A percentile compares a stretch with the other conserved stretches of the same genome.
Evolutionary conservation across 2,329 filamentous ascomycete species (phyloP).

Genomic region (Sporothrix brasiliensis): DNA sequence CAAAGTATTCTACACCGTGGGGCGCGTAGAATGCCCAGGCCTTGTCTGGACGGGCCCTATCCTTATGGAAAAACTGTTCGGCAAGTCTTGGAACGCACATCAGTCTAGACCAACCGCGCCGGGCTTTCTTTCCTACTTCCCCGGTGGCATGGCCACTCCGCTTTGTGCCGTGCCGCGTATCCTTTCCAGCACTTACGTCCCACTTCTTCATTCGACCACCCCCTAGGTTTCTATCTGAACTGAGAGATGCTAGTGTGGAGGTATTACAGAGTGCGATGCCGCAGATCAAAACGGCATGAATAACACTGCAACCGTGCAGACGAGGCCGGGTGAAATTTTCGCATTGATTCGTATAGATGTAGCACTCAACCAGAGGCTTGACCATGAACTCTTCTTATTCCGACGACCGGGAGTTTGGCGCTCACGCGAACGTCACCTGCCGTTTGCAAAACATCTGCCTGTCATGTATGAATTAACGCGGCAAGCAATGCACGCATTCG

Average conservation of each 20-base stretch:
- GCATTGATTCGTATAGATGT: background rate
- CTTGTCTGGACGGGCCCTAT: background rate
- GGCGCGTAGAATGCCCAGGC: background rate
- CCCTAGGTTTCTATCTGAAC: background rate
- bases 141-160: conserved; percentile 38
- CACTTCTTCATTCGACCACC: background rate
- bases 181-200: background rate
- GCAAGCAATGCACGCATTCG: background rate
- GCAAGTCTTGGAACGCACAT: conserved; percentile 43
- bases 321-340: background rate
- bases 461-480: conserved; percentile 14
- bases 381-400: background rate
- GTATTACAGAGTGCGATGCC: background rate
- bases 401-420: conserved; percentile 8
- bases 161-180: conserved; percentile 4
- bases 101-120: conserved; percentile 46
- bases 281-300: background rate
- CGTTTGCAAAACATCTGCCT: background rate
- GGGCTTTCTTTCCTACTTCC: conserved; percentile 46
- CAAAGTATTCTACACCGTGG: background rate
- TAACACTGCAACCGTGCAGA: background rate
- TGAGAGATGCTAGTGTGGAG: too few relatives aligned
- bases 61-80: background rate
- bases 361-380: background rate
- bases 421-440: background rate